phyloP scores from a whole-genome alignment of 2,329 filamentous ascomycete species.

The Sporothrix dimorphospora region DNA sequence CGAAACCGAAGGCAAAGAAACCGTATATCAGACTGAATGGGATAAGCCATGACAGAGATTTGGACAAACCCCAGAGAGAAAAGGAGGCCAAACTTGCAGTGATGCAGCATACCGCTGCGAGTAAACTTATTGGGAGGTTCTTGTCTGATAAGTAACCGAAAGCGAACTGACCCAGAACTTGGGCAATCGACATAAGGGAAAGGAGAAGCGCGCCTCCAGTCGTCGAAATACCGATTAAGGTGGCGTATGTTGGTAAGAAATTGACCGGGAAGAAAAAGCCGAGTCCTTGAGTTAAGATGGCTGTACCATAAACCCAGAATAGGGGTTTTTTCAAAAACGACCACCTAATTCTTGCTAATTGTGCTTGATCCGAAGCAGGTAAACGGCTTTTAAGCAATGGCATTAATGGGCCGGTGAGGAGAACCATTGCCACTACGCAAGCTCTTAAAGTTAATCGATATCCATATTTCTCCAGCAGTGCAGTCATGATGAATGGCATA shows the following conservation, averaged over 20 bases:
- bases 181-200: background rate
- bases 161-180: background rate
- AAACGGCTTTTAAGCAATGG: background rate
- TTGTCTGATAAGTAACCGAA: background rate
- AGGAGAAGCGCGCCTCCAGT: background rate
- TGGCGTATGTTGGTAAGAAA: background rate
- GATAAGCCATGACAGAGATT: background rate
- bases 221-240: background rate
- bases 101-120: background rate
- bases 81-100: background rate
- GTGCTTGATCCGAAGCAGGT: background rate
- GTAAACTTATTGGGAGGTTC: background rate
- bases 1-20: slow-evolving; percentile 54
- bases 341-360: background rate
- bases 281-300: background rate
- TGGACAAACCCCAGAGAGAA: background rate
- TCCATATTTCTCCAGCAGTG: background rate
- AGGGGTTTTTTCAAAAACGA: background rate
- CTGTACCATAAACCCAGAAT: background rate
- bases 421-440: background rate
- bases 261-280: background rate
- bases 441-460: background rate
- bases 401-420: background rate
- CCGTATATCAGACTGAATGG: slow-evolving; percentile 62
- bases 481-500: slow-evolving; percentile 54